Conservation (phyloP, 2,329 filamentous ascomycete genomes). For the Periglandula ipomoeae region DNA sequence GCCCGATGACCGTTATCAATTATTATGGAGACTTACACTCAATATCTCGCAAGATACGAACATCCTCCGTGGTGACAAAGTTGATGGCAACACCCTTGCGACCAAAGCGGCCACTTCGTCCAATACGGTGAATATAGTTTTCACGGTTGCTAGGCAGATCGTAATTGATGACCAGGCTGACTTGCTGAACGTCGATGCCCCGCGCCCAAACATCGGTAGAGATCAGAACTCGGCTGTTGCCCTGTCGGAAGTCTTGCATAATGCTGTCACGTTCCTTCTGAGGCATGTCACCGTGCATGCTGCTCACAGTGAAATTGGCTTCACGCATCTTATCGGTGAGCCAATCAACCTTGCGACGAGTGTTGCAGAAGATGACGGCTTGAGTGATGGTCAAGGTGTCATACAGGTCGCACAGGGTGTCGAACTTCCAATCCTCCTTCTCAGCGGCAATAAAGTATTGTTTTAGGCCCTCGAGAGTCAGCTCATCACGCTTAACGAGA, state of each 20-base stretch:
- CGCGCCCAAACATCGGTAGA: conserved; percentile 97
- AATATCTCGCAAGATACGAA: conserved; percentile 93
- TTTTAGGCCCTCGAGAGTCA: conserved; percentile 94
- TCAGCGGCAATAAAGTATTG: conserved; percentile 99
- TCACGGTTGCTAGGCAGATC: conserved; percentile 97
- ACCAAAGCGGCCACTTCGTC: conserved; percentile 88
- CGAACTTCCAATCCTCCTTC: conserved; percentile 99
- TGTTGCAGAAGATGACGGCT: conserved; percentile 99
- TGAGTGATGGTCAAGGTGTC: conserved; percentile 98
- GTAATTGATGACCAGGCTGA: conserved; percentile 98
- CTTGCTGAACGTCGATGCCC: conserved; percentile 98
- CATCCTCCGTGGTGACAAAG: conserved; percentile 97
- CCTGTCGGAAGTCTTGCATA: conserved; percentile 98
- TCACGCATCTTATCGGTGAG: conserved; percentile 98
- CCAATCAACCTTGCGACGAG: conserved; percentile 98
- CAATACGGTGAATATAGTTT: conserved; percentile 99
- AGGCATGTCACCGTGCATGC: conserved; percentile 99
- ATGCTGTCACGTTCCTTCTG: conserved; percentile 97
- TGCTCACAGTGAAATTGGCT: conserved; percentile 95
- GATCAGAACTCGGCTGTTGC: conserved; percentile 91
- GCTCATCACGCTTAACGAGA: conserved; percentile 94
- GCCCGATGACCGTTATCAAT: conserved; percentile 1
- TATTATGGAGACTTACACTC: conserved; percentile 55
- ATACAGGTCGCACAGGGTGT: conserved; percentile 96
- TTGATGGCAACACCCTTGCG: conserved; percentile 99